Evolutionary conservation across 2,329 filamentous ascomycete species (phyloP).

Genomic region (Lecanicillium sp.): DNA sequence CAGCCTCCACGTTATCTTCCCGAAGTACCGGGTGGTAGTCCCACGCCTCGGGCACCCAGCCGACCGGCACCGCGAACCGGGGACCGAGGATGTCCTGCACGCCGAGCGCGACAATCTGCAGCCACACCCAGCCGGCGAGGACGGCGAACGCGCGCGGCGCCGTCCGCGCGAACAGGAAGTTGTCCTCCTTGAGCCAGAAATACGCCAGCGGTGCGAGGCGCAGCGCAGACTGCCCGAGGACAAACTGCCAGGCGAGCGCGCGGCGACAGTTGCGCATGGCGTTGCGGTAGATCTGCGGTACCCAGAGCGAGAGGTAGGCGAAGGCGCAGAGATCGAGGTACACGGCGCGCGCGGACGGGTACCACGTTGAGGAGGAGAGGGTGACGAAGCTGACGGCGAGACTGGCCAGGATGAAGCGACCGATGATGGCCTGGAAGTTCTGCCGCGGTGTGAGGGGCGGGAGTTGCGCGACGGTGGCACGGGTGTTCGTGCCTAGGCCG

Average conservation of each 20-base stretch:
- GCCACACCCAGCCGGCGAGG: conserved; percentile 70
- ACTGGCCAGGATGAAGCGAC: conserved; percentile 51
- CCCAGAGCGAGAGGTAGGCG: conserved; percentile 82
- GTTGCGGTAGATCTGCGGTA: conserved; percentile 88
- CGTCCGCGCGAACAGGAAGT: conserved; percentile 71
- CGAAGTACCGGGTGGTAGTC: conserved; percentile 91
- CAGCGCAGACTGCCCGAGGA: conserved; percentile 73
- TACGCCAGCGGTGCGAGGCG: conserved; percentile 78
- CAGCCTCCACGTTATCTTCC: conserved; percentile 74
- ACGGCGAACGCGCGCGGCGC: conserved; percentile 60
- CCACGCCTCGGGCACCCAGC: conserved; percentile 70
- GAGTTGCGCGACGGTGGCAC: conserved; percentile 22
- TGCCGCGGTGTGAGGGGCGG: conserved; percentile 24
- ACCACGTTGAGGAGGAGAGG: conserved; percentile 56
- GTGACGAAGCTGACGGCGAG: conserved; percentile 52
- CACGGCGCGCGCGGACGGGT: conserved; percentile 44
- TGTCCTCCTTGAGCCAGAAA: conserved; percentile 72
- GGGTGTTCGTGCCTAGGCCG: conserved; percentile 18
- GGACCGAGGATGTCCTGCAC: conserved; percentile 83
- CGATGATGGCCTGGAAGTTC: conserved; percentile 51
- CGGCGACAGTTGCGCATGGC: conserved; percentile 84
- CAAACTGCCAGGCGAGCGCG: conserved; percentile 86
- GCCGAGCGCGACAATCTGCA: conserved; percentile 72
- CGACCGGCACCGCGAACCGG: conserved; percentile 72
- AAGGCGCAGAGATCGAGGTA: conserved; percentile 62